These are phyloP conservation scores for Neoscytalidium dimidiatum DNA, from an alignment of 2,329 filamentous ascomycete genomes.

Conservation along the genomic window DNA sequence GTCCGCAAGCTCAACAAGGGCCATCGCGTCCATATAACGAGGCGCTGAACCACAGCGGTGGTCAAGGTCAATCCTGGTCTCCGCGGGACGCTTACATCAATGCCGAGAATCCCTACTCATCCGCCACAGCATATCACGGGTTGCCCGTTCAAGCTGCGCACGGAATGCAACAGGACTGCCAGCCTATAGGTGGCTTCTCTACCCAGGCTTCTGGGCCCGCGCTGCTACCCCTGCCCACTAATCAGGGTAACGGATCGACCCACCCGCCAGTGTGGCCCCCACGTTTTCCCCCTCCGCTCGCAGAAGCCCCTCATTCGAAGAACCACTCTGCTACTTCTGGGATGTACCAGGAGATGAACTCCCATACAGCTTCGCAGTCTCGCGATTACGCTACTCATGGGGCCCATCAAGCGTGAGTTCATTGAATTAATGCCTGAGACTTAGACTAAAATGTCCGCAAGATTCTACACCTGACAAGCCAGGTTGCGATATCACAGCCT, in stretches of 20 bases:
- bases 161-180: not conserved
- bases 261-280: not conserved
- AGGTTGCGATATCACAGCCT: not conserved
- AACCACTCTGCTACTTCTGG: not conserved
- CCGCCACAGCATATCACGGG: not conserved
- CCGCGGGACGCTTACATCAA: not conserved
- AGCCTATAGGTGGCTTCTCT: not conserved
- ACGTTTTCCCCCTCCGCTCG: not conserved
- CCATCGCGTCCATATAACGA: not conserved
- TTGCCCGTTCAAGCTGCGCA: not conserved
- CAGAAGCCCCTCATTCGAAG: not conserved
- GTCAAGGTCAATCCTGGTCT: not conserved
- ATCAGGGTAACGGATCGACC: too few species aligned
- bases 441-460: not conserved
- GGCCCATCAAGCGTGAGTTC: not conserved
- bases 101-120: not conserved
- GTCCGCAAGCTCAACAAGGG: not conserved
- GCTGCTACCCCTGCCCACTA: not conserved
- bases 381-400: not conserved
- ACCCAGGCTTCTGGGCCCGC: not conserved
- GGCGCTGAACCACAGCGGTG: not conserved
- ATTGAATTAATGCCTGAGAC: not conserved
- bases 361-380: not conserved
- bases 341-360: not conserved
- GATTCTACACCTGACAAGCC: not conserved